Percentiles rank a stretch among this genome's conserved stretches.
Conservation (phyloP, 345 rosid genomes). For the Heritiera fomes region DNA sequence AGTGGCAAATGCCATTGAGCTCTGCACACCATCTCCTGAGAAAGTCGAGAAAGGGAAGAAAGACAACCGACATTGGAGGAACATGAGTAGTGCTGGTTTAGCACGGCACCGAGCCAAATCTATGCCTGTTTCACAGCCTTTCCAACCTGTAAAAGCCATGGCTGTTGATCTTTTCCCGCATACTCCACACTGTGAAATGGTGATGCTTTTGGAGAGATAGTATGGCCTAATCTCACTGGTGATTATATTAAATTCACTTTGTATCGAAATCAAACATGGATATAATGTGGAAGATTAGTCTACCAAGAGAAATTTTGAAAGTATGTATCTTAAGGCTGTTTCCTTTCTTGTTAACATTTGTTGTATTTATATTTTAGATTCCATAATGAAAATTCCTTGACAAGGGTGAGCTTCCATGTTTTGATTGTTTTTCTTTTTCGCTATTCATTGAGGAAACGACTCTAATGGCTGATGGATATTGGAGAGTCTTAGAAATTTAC, state of each 20-base stretch:
- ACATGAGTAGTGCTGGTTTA: conserved; percentile 73
- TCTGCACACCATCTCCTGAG: conserved; percentile 78
- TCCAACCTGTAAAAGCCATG: conserved; percentile 89
- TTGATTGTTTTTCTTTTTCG: background rate
- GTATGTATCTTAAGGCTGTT: background rate
- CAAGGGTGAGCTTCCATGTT: background rate
- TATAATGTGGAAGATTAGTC: background rate
- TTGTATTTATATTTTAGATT: background rate
- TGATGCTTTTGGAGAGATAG: conserved; percentile 87
- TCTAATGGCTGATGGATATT: background rate
- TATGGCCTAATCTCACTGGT: background rate
- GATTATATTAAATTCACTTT: background rate
- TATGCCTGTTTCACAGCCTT: conserved; percentile 89
- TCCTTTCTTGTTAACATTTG: background rate
- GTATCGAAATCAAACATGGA: background rate
- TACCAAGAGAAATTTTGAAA: background rate
- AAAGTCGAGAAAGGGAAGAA: conserved; percentile 66
- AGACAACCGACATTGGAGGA: conserved; percentile 64
- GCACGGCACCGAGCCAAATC: conserved; percentile 86
- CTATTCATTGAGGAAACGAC: background rate
- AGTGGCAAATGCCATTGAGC: conserved; percentile 89
- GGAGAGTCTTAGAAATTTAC: background rate
- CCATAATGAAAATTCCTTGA: background rate
- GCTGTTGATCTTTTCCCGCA: conserved; percentile 97
- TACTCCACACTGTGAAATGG: conserved; percentile 93